Base-by-base conservation (phyloP, 1,284 basidiomycete species). In the Xerocomus cyaneibrunnescens region DNA sequence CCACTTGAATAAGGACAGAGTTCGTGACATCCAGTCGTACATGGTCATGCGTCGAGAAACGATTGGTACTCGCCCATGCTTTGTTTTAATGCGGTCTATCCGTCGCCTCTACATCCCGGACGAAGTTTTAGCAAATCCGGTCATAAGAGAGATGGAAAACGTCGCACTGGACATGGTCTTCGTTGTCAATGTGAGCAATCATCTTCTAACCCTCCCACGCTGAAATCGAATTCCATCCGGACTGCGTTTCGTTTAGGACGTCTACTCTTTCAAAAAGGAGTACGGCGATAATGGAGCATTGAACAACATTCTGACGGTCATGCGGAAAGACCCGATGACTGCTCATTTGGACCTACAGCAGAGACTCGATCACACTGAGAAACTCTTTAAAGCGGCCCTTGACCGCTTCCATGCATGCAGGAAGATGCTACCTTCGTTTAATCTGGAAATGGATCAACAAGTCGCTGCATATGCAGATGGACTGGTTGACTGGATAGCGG, bases 201-300 rank as follows among this genome's bases (percentile, higher is more conserved):
- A 8, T 31, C 2, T 19, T 36, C 9, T 6, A n/a, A 1, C 14
- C 19, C 2, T 32, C 17, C 10, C 10, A 12, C 34, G 19, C 16
- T 39, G 43, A 37, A 31, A 28, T 5, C 16, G n/a, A 44, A n/a
- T 2, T n/a, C 23, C n/a, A 7, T 6, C 12, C 19, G n/a, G n/a
- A n/a, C n/a, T 37, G 5, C 19, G 13, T 25, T 25, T 39, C n/a
- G 25, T 27, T 8, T 17, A 66, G 65, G 67, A 69, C 17, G 58
- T 67, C 31, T 66, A 59, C 31, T 67, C 64, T 16, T 66, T 62
- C 53, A 66, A 66, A 50, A 66, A 66, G 41, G 64, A 68, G 44
- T 51, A 45, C 14, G 52, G 55, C 17, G 60, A 67, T n/a, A 60
- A 65, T 16, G 64, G 66, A 5, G 64, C 64, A 23, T 34, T 62